These are phyloP conservation scores for Keithomyces neogunnii DNA, from an alignment of 2,329 filamentous ascomycete genomes.

Conservation along the genomic window DNA sequence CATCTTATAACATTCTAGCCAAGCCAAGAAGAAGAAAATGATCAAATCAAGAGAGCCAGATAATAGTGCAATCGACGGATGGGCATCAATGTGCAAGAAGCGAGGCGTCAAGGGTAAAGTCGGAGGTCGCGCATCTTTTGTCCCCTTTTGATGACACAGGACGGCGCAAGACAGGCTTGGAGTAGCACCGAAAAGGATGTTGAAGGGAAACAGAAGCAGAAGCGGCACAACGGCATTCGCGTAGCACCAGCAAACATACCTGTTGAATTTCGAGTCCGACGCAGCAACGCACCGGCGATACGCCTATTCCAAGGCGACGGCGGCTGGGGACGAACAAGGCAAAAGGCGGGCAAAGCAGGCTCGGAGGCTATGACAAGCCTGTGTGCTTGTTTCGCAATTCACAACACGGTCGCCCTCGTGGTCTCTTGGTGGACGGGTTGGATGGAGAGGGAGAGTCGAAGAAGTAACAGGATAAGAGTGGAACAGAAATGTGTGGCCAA, in stretches of 20 bases:
- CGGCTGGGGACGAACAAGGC: not conserved
- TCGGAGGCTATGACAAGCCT: not conserved
- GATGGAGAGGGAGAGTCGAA: not conserved
- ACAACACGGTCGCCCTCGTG: not conserved
- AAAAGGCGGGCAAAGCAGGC: not conserved
- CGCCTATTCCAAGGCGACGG: not conserved
- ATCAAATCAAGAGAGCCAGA: too few species aligned
- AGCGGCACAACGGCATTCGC: not conserved
- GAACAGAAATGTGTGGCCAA: not conserved
- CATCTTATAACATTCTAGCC: not conserved
- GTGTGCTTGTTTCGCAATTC: not conserved
- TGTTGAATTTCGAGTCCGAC: not conserved
- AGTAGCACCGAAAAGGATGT: not conserved
- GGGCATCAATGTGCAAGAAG: too few species aligned
- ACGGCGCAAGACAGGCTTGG: not conserved
- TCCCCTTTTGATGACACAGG: not conserved
- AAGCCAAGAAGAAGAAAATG: not conserved
- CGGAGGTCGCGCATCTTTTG: too few species aligned
- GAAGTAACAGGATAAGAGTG: conserved; percentile 2
- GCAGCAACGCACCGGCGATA: not conserved
- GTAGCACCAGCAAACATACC: not conserved
- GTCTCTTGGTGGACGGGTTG: not conserved
- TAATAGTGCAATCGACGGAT: too few species aligned
- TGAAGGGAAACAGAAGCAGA: not conserved
- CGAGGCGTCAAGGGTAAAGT: too few species aligned